Conservation (phyloP, 2,329 filamentous ascomycete species). For the Diplodia corticola region DNA sequence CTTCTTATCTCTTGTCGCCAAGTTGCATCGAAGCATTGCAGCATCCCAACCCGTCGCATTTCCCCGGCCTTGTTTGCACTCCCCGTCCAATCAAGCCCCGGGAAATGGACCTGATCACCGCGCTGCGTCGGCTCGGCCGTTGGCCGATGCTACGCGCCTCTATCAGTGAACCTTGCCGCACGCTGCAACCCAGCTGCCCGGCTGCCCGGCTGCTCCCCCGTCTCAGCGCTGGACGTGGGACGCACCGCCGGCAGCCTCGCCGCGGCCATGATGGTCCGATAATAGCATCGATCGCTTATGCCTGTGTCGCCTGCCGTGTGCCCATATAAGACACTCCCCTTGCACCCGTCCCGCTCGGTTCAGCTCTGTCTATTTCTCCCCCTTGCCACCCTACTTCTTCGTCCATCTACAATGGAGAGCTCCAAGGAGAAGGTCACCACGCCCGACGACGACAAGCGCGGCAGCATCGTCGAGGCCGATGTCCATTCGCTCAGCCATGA, state of each 20-base stretch:
- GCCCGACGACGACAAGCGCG: slow-evolving; percentile 18
- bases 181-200: background rate
- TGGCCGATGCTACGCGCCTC: slow-evolving; percentile 6
- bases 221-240: background rate
- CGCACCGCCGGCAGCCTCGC: background rate
- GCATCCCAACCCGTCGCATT: background rate
- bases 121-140: background rate
- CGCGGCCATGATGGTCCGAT: background rate
- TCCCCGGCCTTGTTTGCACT: background rate
- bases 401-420: slow-evolving; percentile 11
- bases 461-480: slow-evolving; percentile 13
- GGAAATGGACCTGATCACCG: background rate
- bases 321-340: slow-evolving; percentile 11
- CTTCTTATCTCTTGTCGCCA: slow-evolving; percentile 11
- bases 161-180: slow-evolving; percentile 7
- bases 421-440: slow-evolving; percentile 5
- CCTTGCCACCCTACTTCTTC: background rate
- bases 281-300: background rate
- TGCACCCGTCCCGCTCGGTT: background rate
- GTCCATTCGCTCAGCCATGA: slow-evolving; percentile 24
- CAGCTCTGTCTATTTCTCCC: slow-evolving; percentile 4
- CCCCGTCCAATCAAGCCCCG: background rate
- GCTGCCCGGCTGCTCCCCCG: background rate
- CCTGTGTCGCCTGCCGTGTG: background rate
- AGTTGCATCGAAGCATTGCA: slow-evolving; percentile 7